Conservation (phyloP, 2,329 filamentous ascomycete species). For the Lasiodiplodia gonubiensis region DNA sequence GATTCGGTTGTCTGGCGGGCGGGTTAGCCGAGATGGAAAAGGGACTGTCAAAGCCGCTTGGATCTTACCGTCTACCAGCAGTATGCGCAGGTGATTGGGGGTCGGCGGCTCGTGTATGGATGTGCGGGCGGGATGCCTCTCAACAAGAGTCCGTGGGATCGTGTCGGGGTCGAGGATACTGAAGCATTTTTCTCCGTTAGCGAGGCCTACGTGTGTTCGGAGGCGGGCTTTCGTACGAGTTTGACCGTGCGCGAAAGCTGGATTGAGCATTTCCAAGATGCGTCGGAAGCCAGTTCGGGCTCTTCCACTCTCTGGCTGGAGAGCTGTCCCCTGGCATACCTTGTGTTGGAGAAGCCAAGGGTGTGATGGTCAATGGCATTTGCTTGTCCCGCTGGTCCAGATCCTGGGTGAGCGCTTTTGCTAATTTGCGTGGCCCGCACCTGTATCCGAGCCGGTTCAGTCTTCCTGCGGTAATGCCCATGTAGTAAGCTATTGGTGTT, state of each 20-base stretch:
- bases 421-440: conserved; percentile 43
- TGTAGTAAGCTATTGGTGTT: neutral
- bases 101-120: conserved; percentile 9
- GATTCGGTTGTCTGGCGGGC: conserved; percentile 23
- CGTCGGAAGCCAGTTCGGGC: conserved; percentile 5
- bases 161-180: neutral
- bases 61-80: conserved; percentile 18
- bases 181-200: neutral
- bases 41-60: too few species aligned
- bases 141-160: neutral
- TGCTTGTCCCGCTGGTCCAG: conserved; percentile 6
- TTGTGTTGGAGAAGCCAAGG: neutral
- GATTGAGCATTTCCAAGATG: neutral
- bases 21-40: neutral
- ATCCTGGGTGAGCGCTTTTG: conserved; percentile 35
- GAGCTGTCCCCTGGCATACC: neutral
- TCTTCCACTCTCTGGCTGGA: neutral
- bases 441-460: conserved; percentile 29
- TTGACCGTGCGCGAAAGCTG: neutral
- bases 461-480: neutral
- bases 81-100: neutral
- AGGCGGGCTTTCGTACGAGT: neutral
- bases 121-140: neutral
- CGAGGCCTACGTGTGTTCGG: neutral
- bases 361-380: conserved; percentile 1